phyloP scores from a whole-genome alignment of 2,329 filamentous ascomycete genomes.

The Fusarium sp. region DNA sequence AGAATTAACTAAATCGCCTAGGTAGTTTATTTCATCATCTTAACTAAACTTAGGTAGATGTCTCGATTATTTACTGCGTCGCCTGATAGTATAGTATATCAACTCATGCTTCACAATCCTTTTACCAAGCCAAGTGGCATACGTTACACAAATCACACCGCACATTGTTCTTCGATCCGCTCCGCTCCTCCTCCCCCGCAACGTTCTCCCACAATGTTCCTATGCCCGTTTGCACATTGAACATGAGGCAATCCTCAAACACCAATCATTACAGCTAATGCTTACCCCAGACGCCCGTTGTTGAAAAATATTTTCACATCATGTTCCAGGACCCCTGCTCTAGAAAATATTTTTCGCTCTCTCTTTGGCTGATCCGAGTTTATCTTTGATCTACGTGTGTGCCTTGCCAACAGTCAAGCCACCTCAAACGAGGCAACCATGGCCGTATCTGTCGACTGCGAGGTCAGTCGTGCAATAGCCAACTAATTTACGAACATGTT shows the following conservation, averaged over 20 bases:
- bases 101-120: slow-evolving; percentile 10
- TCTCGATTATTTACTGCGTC: too few relatives aligned
- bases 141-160: slow-evolving; percentile 23
- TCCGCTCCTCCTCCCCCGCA: slow-evolving; percentile 26
- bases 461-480: slow-evolving; percentile 15
- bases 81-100: not conserved
- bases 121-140: slow-evolving; percentile 3
- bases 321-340: slow-evolving; percentile 19
- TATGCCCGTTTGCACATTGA: slow-evolving; percentile 22
- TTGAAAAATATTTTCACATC: slow-evolving; percentile 38
- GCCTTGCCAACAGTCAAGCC: slow-evolving; percentile 35
- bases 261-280: slow-evolving; percentile 35
- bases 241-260: slow-evolving; percentile 22
- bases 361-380: slow-evolving; percentile 13
- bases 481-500: slow-evolving; percentile 22
- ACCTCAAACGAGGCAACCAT: slow-evolving; percentile 39
- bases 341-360: slow-evolving; percentile 1
- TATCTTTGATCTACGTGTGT: slow-evolving; percentile 14
- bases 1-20: too few relatives aligned
- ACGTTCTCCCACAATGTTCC: slow-evolving; percentile 29
- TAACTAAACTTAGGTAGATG: too few relatives aligned
- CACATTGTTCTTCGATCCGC: slow-evolving; percentile 28
- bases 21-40: too few relatives aligned
- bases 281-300: slow-evolving; percentile 42
- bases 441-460: slow-evolving; percentile 7